Conservation (phyloP, 306 rosid genomes). For the Quercus wislizeni region DNA sequence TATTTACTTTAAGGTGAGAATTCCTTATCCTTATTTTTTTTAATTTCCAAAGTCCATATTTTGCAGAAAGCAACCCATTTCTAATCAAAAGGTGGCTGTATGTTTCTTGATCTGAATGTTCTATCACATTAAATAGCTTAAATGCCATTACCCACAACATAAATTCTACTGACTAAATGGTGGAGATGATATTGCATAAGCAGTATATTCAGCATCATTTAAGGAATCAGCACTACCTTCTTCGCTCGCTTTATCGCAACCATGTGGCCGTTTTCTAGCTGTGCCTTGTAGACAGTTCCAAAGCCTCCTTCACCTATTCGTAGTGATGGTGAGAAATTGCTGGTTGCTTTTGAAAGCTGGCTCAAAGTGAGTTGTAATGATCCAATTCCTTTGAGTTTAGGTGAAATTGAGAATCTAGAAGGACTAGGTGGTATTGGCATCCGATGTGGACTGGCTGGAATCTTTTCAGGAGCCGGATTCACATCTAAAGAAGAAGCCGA, state of each 20-base stretch:
- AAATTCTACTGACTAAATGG: not conserved
- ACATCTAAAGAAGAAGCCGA: conserved; percentile 58
- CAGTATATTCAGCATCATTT: not conserved
- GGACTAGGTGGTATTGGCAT: conserved; percentile 94
- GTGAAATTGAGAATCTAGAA: conserved; percentile 66
- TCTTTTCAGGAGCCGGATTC: conserved; percentile 49
- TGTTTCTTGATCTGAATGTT: not conserved
- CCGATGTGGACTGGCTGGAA: conserved; percentile 70
- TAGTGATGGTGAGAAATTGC: conserved; percentile 71
- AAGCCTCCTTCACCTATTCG: conserved; percentile 90
- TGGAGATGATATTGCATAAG: not conserved
- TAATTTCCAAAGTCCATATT: not conserved
- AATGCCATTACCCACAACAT: not conserved
- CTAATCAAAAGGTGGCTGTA: not conserved
- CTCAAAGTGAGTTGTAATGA: conserved; percentile 69
- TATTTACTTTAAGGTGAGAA: not conserved
- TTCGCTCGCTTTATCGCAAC: conserved; percentile 93
- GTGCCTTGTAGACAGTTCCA: conserved; percentile 93
- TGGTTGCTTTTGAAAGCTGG: conserved; percentile 74
- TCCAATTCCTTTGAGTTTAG: conserved; percentile 69
- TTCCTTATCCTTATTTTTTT: not conserved
- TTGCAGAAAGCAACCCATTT: not conserved
- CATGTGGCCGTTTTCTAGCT: conserved; percentile 61
- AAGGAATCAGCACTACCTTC: conserved; percentile 46
- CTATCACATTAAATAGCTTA: conserved; percentile 1